Evolutionary conservation across 73 alveolate species (phyloP).

Genomic region (Paramecium caudatum): DNA sequence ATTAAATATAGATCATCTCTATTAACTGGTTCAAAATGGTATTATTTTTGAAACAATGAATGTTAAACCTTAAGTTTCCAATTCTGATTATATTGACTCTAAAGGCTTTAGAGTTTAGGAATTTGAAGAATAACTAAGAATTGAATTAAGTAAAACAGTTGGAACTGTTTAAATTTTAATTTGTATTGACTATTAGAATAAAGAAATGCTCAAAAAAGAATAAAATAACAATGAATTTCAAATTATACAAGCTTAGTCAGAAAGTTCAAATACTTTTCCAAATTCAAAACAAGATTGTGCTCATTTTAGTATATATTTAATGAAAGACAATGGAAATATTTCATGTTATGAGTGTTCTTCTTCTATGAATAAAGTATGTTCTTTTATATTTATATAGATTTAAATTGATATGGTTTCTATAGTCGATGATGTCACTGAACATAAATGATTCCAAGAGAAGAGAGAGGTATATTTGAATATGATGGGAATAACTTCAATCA

Average conservation of each 20-base stretch:
- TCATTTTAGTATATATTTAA: conserved; percentile 63
- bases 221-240: conserved; percentile 20
- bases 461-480: conserved; percentile 80
- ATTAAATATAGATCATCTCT: background rate
- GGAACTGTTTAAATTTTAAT: conserved; percentile 66
- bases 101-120: conserved; percentile 66
- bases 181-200: conserved; percentile 16
- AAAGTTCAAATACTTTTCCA: background rate
- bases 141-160: conserved; percentile 68
- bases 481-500: conserved; percentile 88
- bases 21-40: conserved; percentile 5
- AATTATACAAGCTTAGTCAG: background rate
- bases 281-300: background rate
- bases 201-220: conserved; percentile 25
- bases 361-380: conserved; percentile 55
- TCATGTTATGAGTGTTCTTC: conserved; percentile 70
- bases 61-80: background rate
- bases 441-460: conserved; percentile 53
- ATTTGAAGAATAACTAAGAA: conserved; percentile 6
- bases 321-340: conserved; percentile 60
- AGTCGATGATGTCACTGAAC: conserved; percentile 69
- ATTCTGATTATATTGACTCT: conserved; percentile 60
- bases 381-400: conserved; percentile 40
- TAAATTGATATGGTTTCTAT: conserved; percentile 71
- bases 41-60: conserved; percentile 4